Evolutionary conservation across 2,329 filamentous ascomycete species (phyloP).

Genomic region (Myriangium duriaei): DNA sequence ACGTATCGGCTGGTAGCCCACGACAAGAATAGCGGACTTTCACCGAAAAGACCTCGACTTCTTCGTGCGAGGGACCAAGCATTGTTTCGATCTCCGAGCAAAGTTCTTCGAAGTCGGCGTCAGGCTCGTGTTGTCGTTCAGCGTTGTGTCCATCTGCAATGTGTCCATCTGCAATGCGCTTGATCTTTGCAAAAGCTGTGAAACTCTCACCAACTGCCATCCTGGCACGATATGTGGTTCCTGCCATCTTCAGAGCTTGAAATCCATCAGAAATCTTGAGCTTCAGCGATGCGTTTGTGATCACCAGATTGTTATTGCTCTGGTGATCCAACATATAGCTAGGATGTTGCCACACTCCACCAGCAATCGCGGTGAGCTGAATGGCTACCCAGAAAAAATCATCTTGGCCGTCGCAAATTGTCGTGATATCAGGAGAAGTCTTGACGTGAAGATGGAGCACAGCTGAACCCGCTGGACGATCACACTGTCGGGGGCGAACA

Average conservation of each 20-base stretch:
- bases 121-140: too few species aligned
- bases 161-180: too few species aligned
- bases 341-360: too few species aligned
- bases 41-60: constrained; percentile 1
- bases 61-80: constrained; percentile 12
- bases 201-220: neutral
- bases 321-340: too few species aligned
- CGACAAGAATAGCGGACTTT: constrained; percentile 3
- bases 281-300: neutral
- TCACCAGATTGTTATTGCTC: too few species aligned
- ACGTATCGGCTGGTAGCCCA: constrained; percentile 1
- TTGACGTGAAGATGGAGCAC: neutral
- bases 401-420: neutral
- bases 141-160: too few species aligned
- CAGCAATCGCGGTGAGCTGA: neutral
- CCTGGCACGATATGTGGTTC: neutral
- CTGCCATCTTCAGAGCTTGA: neutral
- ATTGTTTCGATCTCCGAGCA: constrained; percentile 6
- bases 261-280: neutral
- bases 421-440: neutral
- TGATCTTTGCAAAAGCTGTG: neutral
- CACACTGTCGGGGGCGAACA: too few species aligned
- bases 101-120: constrained; percentile 1
- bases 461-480: too few species aligned
- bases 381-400: neutral